phyloP scores from a whole-genome alignment of 1,284 basidiomycete species.

The Boletus sp. region DNA sequence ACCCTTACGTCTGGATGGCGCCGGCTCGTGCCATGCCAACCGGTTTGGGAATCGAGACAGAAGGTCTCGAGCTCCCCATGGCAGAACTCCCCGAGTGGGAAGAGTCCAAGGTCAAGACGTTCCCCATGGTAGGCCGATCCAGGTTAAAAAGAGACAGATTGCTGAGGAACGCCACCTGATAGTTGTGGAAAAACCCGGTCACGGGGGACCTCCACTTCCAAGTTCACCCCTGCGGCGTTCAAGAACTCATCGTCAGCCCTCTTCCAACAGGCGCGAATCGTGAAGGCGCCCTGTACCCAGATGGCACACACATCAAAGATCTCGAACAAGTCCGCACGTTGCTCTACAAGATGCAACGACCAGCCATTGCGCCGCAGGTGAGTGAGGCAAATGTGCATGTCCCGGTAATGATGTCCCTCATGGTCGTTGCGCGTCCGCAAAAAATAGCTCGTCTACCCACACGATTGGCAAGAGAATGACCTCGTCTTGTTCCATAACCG shows the following conservation, averaged over 20 bases:
- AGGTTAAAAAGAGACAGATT: neutral
- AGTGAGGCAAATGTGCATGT: neutral
- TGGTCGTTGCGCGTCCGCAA: slow-evolving; percentile 3
- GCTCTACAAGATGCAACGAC: slow-evolving; percentile 70
- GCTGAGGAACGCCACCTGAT: neutral
- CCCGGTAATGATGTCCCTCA: neutral
- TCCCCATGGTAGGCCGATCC: slow-evolving; percentile 58
- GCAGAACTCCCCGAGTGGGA: slow-evolving; percentile 68
- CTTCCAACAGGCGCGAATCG: slow-evolving; percentile 52
- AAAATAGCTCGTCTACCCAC: slow-evolving; percentile 56
- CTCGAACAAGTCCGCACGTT: slow-evolving; percentile 62
- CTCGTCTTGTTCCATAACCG: slow-evolving; percentile 16
- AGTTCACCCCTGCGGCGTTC: slow-evolving; percentile 62
- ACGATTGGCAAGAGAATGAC: slow-evolving; percentile 48
- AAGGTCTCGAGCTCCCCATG: slow-evolving; percentile 62
- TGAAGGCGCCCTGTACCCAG: slow-evolving; percentile 61
- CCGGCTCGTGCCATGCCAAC: slow-evolving; percentile 63
- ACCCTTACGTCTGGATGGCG: slow-evolving; percentile 81
- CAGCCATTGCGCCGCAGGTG: slow-evolving; percentile 13
- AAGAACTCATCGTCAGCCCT: slow-evolving; percentile 56
- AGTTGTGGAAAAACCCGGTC: slow-evolving; percentile 82
- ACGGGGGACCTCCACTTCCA: slow-evolving; percentile 73
- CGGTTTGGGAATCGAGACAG: slow-evolving; percentile 71
- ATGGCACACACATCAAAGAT: slow-evolving; percentile 67
- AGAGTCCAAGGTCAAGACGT: slow-evolving; percentile 50